These are phyloP conservation scores for Aspergillus kassunensis DNA, from an alignment of 495 filamentous ascomycete species.

Conservation along the genomic window DNA sequence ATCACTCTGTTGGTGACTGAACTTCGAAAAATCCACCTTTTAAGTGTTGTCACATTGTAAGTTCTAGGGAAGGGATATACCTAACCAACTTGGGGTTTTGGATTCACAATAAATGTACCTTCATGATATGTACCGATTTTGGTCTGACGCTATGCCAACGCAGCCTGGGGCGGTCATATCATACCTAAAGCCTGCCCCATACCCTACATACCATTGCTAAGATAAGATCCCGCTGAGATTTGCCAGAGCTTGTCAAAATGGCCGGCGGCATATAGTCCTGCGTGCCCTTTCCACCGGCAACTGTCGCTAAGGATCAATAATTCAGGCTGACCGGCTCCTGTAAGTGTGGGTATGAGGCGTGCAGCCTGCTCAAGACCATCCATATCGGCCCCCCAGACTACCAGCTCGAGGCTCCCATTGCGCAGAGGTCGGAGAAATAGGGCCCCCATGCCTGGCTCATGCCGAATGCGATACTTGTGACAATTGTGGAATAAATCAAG, in stretches of 20 bases:
- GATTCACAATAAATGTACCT: background rate
- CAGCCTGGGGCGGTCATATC: background rate
- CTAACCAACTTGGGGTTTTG: background rate
- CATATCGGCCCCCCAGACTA: constrained; percentile 51
- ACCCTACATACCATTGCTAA: constrained; percentile 5
- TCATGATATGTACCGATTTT: background rate
- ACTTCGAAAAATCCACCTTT: too few species aligned
- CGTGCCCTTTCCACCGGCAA: constrained; percentile 49
- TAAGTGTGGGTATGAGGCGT: constrained; percentile 53
- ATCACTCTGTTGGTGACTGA: background rate
- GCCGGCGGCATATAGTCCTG: constrained; percentile 51
- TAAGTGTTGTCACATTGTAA: background rate
- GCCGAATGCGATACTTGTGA: constrained; percentile 13
- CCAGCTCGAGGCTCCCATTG: constrained; percentile 46
- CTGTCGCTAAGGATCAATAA: constrained; percentile 45
- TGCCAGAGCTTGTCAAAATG: constrained; percentile 54
- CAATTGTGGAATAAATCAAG: background rate
- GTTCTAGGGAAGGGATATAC: background rate
- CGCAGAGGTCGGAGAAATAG: constrained; percentile 46
- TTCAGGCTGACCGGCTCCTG: constrained; percentile 57
- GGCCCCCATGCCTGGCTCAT: constrained; percentile 38
- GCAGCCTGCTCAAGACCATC: constrained; percentile 46
- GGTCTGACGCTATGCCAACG: background rate
- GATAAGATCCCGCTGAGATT: constrained; percentile 30
- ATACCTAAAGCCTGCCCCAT: background rate